These are phyloP conservation scores for Cutaneotrichosporon dermatis DNA, from an alignment of 1,284 basidiomycete genomes.

Conservation along the genomic window DNA sequence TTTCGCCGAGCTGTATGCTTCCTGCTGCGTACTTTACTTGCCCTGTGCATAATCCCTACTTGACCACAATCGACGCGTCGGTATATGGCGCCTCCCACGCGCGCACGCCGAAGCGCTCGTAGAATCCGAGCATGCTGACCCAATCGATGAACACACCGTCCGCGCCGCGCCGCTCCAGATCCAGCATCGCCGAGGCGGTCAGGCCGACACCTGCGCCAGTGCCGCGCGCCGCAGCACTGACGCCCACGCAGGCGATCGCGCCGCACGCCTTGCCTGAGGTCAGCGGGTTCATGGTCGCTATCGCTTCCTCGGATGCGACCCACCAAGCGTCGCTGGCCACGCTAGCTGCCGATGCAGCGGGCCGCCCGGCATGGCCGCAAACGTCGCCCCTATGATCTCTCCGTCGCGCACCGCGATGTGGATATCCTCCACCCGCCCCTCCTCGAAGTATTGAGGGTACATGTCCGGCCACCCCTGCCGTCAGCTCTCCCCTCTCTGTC, in stretches of 20 bases:
- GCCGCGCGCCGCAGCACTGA: slow-evolving; percentile 10
- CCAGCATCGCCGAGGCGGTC: slow-evolving; percentile 16
- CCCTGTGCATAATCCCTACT: not conserved
- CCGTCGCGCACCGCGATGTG: slow-evolving; percentile 15
- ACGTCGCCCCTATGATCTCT: slow-evolving; percentile 20
- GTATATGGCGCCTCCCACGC: slow-evolving; percentile 21
- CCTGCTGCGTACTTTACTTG: no score
- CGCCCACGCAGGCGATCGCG: slow-evolving; percentile 22
- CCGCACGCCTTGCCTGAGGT: slow-evolving; percentile 19
- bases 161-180: slow-evolving; percentile 19
- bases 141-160: slow-evolving; percentile 31
- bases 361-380: slow-evolving; percentile 13
- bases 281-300: no score
- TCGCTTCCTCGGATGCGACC: no score
- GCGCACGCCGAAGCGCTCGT: slow-evolving; percentile 20
- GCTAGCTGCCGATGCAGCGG: slow-evolving; percentile 13
- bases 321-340: slow-evolving; percentile 19
- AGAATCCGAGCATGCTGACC: slow-evolving; percentile 26
- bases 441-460: slow-evolving; percentile 16
- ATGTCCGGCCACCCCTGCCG: slow-evolving; percentile 29
- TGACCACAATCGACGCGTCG: not conserved
- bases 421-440: slow-evolving; percentile 18
- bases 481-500: not conserved
- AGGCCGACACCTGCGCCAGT: slow-evolving; percentile 21
- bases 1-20: no score